Evolutionary conservation across 768 basidiomycete species (phyloP).

Genomic region (Naganishia vishniacii): DNA sequence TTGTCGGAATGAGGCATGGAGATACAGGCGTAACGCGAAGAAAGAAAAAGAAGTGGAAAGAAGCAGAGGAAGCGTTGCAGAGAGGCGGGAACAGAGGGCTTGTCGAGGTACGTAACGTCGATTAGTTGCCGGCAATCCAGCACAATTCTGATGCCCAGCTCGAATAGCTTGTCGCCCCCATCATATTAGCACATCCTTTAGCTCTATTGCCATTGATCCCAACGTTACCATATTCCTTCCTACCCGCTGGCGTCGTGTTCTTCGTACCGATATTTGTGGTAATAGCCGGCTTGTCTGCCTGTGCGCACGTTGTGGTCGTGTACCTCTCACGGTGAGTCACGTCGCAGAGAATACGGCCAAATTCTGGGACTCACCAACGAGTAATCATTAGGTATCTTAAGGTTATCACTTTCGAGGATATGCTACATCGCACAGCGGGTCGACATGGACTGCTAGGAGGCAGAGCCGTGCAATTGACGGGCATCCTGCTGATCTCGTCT

Average conservation of each 20-base stretch:
- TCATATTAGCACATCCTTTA: conserved; percentile 44
- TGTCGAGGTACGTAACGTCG: neutral
- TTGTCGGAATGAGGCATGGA: neutral
- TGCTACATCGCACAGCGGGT: conserved; percentile 36
- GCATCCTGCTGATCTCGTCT: conserved; percentile 36
- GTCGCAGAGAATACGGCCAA: neutral
- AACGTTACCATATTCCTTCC: conserved; percentile 41
- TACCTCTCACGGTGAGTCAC: conserved; percentile 44
- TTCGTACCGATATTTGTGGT: conserved; percentile 45
- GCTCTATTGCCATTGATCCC: conserved; percentile 42
- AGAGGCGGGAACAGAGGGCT: conserved; percentile 21
- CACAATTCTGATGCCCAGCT: neutral
- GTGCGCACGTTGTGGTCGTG: conserved; percentile 45
- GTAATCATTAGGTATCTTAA: conserved; percentile 41
- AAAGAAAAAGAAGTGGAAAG: conserved; percentile 24
- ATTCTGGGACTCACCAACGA: no score
- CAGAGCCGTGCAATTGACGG: conserved; percentile 32
- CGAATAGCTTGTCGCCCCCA: conserved; percentile 40
- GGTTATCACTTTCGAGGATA: conserved; percentile 44
- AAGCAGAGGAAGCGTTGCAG: conserved; percentile 20
- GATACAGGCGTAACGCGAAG: neutral
- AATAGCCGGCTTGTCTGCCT: conserved; percentile 38
- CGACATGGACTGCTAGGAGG: conserved; percentile 38
- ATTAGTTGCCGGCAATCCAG: no score
- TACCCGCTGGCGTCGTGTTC: conserved; percentile 44